phyloP scores from a whole-genome alignment of 139 green algal species.

The Medakamo hakoo region DNA sequence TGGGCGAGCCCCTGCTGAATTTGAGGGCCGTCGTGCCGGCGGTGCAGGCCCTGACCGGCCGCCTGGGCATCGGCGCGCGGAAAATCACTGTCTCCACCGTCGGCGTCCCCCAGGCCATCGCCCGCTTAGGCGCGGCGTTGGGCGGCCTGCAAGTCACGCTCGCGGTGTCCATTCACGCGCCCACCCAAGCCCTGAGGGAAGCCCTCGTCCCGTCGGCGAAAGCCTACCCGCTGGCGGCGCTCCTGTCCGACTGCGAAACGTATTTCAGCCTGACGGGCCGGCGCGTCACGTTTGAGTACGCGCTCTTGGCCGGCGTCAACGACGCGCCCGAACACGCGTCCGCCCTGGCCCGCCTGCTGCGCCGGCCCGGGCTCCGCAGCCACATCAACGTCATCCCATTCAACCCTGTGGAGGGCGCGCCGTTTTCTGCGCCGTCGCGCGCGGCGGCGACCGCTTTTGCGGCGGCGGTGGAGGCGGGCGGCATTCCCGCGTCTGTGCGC shows the following conservation, averaged over 20 bases:
- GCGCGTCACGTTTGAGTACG: constrained; percentile 95
- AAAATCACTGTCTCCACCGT: constrained; percentile 96
- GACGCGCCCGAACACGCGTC: constrained; percentile 44
- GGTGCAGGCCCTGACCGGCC: constrained; percentile 52
- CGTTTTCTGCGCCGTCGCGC: constrained; percentile 54
- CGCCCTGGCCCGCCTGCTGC: constrained; percentile 62
- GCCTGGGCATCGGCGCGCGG: constrained; percentile 68
- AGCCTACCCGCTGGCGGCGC: constrained; percentile 69
- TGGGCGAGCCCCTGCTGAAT: constrained; percentile 93
- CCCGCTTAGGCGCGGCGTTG: constrained; percentile 36
- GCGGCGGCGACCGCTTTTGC: constrained; percentile 31
- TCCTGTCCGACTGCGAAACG: constrained; percentile 53
- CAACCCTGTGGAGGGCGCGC: constrained; percentile 79
- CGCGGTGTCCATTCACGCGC: constrained; percentile 64
- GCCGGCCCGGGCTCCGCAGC: constrained; percentile 28
- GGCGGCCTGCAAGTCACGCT: constrained; percentile 52
- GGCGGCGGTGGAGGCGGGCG: constrained; percentile 35
- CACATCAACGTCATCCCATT: constrained; percentile 95
- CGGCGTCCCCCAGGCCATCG: constrained; percentile 62
- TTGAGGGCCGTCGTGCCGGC: constrained; percentile 55
- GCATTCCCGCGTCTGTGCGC: constrained; percentile 41
- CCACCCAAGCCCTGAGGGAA: constrained; percentile 56
- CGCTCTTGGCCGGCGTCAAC: constrained; percentile 71
- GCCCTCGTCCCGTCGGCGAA: constrained; percentile 41
- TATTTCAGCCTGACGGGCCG: constrained; percentile 66